phyloP scores from a whole-genome alignment of 371 early-diverging fungal species.

The Mortierella sp. region DNA sequence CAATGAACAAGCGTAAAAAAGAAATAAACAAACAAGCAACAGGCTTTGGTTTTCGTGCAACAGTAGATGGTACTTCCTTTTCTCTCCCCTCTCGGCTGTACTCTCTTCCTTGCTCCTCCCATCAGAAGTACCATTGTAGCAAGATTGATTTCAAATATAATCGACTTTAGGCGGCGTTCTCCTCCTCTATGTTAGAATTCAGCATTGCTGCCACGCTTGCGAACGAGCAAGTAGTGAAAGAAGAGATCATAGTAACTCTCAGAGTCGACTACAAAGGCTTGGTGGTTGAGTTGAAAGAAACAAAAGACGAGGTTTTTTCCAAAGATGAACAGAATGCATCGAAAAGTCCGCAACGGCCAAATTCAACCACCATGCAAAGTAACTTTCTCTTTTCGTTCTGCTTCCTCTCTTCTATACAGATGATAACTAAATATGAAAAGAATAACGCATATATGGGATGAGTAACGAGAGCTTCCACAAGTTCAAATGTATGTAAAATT shows the following conservation, averaged over 20 bases:
- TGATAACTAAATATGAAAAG: background rate
- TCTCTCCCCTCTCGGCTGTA: background rate
- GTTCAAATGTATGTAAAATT: background rate
- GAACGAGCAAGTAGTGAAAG: background rate
- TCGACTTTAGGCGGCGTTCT: background rate
- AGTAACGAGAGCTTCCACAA: background rate
- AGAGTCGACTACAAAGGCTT: no score
- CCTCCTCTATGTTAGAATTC: background rate
- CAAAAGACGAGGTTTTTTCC: background rate
- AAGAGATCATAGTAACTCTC: background rate
- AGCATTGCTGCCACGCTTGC: background rate
- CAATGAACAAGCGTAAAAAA: background rate
- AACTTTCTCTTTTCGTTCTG: background rate
- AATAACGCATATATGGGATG: background rate
- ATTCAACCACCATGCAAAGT: background rate
- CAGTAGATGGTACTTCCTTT: background rate
- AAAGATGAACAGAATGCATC: background rate
- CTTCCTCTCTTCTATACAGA: background rate
- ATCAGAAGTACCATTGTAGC: background rate
- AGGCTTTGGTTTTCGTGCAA: background rate
- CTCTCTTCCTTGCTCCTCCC: background rate
- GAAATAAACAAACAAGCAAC: background rate
- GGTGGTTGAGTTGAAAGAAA: background rate
- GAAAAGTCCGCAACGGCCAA: background rate
- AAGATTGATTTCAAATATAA: conserved; percentile 11